Conservation (phyloP, 306 rosid species). For the Inga leiocalycina region DNA sequence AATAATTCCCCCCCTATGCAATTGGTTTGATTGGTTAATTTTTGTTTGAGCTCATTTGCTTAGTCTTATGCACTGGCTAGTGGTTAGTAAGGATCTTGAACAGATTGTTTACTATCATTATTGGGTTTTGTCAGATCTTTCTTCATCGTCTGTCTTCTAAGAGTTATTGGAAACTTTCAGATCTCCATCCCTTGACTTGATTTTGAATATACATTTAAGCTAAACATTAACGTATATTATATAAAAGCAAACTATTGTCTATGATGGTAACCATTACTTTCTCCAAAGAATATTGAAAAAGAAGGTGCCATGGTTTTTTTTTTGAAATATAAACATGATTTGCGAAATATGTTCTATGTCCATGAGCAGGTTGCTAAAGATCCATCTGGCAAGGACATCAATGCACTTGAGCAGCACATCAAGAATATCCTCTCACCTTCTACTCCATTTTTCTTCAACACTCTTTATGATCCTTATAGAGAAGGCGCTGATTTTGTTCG, state of each 20-base stretch:
- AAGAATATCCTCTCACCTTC: slow-evolving; percentile 73
- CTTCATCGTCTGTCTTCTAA: not conserved
- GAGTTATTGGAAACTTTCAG: not conserved
- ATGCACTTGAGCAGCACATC: slow-evolving; percentile 92
- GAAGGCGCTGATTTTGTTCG: slow-evolving; percentile 89
- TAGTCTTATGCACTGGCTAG: not conserved
- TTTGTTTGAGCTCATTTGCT: not conserved
- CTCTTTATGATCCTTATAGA: slow-evolving; percentile 85
- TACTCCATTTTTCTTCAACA: slow-evolving; percentile 83
- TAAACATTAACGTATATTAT: not conserved
- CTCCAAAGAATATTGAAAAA: not conserved
- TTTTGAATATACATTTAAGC: not conserved
- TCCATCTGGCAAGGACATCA: slow-evolving; percentile 75
- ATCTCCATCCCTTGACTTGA: not conserved
- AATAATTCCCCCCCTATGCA: not conserved
- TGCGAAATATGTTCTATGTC: slow-evolving; percentile 20
- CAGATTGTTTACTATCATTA: not conserved
- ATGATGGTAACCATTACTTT: slow-evolving; percentile 9
- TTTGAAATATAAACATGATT: not conserved
- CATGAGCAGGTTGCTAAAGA: slow-evolving; percentile 77
- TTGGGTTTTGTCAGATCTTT: not conserved
- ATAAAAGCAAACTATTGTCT: not conserved
- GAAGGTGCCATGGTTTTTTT: not conserved
- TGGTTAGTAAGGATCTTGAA: slow-evolving; percentile 13
- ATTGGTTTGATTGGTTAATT: slow-evolving; percentile 1